phyloP scores from a whole-genome alignment of 257 asterid species.

The Voacanga thouarsii region DNA sequence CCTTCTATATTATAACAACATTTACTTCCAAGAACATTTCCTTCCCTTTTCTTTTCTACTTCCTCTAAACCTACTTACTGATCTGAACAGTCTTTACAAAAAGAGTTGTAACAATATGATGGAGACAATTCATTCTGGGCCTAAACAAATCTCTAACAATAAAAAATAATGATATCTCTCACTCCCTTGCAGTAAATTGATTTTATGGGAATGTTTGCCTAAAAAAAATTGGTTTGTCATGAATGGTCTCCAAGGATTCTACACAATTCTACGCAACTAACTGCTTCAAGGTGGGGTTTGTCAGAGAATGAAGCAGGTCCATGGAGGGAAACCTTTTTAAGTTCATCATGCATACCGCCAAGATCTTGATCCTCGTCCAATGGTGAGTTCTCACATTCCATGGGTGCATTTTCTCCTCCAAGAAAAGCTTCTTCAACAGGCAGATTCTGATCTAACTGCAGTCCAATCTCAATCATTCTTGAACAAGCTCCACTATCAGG shows the following conservation, averaged over 20 bases:
- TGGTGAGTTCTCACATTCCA: constrained; percentile 15
- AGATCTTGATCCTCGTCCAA: constrained; percentile 25
- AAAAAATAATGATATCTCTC: background rate
- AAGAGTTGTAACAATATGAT: background rate
- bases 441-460: background rate
- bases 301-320: constrained; percentile 16
- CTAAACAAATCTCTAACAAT: background rate
- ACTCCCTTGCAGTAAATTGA: constrained; percentile 3
- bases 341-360: constrained; percentile 20
- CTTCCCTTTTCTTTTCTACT: background rate
- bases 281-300: constrained; percentile 5
- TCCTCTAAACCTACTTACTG: background rate
- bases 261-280: constrained; percentile 10
- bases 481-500: background rate
- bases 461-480: background rate
- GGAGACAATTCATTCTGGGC: background rate
- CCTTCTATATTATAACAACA: background rate
- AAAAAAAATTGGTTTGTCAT: constrained; percentile 1
- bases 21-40: background rate
- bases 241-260: constrained; percentile 1
- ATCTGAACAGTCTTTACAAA: constrained; percentile 7
- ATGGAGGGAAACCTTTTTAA: constrained; percentile 1
- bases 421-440: constrained; percentile 25
- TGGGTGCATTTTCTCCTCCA: constrained; percentile 12
- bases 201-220: background rate